Evolutionary conservation across 306 rosid genomes (phyloP).

Genomic region (Trifolium subterraneum): DNA sequence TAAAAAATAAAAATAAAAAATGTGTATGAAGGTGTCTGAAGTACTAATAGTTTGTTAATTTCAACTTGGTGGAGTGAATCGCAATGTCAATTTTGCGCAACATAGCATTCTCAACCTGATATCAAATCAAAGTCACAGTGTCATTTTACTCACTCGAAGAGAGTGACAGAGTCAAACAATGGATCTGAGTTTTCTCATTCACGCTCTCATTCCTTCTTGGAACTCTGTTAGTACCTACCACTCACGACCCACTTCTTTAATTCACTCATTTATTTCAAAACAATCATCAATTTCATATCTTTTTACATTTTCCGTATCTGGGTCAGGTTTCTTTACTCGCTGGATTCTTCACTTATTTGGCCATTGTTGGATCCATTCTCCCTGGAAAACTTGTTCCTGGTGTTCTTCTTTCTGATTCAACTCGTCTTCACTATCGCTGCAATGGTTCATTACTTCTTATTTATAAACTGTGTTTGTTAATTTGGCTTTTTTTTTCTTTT

Average conservation of each 20-base stretch:
- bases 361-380: slow-evolving; percentile 68
- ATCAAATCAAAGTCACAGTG: slow-evolving; percentile 6
- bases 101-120: not conserved
- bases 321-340: slow-evolving; percentile 65
- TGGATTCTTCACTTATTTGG: slow-evolving; percentile 73
- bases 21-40: no score
- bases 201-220: slow-evolving; percentile 44
- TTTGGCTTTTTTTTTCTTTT: not conserved
- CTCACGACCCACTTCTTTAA: slow-evolving; percentile 11
- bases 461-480: slow-evolving; percentile 3
- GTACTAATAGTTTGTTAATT: no score
- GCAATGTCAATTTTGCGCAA: not conserved
- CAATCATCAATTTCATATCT: slow-evolving; percentile 24
- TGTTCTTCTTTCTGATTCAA: slow-evolving; percentile 61
- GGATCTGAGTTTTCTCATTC: slow-evolving; percentile 45
- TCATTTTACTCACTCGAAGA: slow-evolving; percentile 6
- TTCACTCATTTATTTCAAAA: slow-evolving; percentile 16
- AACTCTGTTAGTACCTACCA: slow-evolving; percentile 42
- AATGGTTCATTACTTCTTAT: slow-evolving; percentile 57
- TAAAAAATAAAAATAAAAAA: no score
- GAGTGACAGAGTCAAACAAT: slow-evolving; percentile 3
- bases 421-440: slow-evolving; percentile 89
- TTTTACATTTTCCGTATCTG: slow-evolving; percentile 12
- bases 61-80: no score
- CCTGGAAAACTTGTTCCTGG: slow-evolving; percentile 86